Conservation (phyloP, 495 filamentous ascomycete species). For the Cercophora newfieldiana region DNA sequence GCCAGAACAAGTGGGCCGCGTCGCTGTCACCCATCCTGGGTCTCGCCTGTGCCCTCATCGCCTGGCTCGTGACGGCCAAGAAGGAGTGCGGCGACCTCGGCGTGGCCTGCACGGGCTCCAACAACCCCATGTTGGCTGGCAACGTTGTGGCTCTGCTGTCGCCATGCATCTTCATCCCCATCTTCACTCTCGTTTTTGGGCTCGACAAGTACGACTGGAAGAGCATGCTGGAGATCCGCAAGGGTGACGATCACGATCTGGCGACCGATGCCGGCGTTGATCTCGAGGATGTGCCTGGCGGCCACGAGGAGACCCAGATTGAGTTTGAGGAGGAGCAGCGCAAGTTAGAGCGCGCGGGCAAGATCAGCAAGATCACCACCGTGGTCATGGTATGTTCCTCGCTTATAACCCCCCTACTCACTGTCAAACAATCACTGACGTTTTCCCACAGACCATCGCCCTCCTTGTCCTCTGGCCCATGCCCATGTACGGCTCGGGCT, state of each 20-base stretch:
- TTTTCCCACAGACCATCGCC: constrained; percentile 54
- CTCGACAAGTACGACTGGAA: constrained; percentile 87
- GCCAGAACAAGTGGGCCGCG: constrained; percentile 80
- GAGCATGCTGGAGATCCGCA: constrained; percentile 80
- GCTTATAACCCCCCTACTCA: not conserved
- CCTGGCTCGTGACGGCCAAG: constrained; percentile 89
- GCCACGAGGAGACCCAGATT: constrained; percentile 38
- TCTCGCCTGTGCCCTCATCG: constrained; percentile 71
- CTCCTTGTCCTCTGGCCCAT: constrained; percentile 91
- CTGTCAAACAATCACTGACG: not conserved
- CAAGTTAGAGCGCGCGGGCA: constrained; percentile 69
- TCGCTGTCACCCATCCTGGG: constrained; percentile 75
- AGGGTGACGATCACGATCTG: constrained; percentile 79
- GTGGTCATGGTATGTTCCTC: constrained; percentile 52
- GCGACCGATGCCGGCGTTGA: constrained; percentile 68
- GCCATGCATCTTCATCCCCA: constrained; percentile 74
- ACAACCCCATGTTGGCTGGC: constrained; percentile 88
- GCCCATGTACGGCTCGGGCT: constrained; percentile 85
- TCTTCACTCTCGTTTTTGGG: constrained; percentile 74
- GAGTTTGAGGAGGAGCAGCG: constrained; percentile 60
- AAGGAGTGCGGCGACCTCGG: constrained; percentile 71
- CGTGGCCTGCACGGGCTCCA: constrained; percentile 75
- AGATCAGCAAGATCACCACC: constrained; percentile 78
- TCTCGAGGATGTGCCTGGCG: constrained; percentile 66
- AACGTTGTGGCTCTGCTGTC: constrained; percentile 77